Conservation (phyloP, 345 rosid species). For the Salix exigua region DNA sequence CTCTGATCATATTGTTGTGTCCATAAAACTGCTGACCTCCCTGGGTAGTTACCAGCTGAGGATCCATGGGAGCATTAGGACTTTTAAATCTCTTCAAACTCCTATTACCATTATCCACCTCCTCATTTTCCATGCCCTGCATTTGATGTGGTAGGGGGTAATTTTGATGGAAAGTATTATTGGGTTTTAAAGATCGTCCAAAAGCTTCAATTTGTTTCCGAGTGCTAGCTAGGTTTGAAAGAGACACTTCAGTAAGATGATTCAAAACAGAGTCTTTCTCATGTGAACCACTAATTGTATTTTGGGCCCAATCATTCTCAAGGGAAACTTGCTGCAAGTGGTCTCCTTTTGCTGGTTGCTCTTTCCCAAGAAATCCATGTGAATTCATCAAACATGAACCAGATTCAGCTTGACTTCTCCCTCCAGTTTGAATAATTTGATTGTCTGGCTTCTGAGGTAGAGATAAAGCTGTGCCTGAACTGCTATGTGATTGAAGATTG, state of each 20-base stretch:
- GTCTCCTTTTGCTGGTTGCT: slow-evolving; percentile 36
- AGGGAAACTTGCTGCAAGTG: slow-evolving; percentile 20
- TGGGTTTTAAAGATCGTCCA: slow-evolving; percentile 52
- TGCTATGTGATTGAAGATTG: slow-evolving; percentile 31
- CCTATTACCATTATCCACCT: slow-evolving; percentile 44
- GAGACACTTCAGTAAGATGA: slow-evolving; percentile 26
- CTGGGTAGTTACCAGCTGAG: slow-evolving; percentile 33
- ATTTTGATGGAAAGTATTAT: slow-evolving; percentile 35
- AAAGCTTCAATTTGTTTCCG: slow-evolving; percentile 59
- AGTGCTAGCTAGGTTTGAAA: slow-evolving; percentile 26
- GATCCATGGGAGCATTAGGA: slow-evolving; percentile 36
- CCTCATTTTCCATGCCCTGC: slow-evolving; percentile 51
- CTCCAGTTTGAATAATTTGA: slow-evolving; percentile 36
- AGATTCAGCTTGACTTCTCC: slow-evolving; percentile 32
- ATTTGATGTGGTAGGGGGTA: slow-evolving; percentile 45
- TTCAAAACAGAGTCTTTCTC: slow-evolving; percentile 31
- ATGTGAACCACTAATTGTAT: slow-evolving; percentile 12
- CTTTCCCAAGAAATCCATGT: slow-evolving; percentile 34
- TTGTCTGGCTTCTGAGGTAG: slow-evolving; percentile 35
- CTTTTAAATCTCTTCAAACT: slow-evolving; percentile 50
- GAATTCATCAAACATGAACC: slow-evolving; percentile 30
- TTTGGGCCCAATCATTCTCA: slow-evolving; percentile 23
- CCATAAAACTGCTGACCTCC: slow-evolving; percentile 43
- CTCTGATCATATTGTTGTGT: slow-evolving; percentile 31
- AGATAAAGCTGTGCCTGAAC: slow-evolving; percentile 38